Evolutionary conservation across 176 grass and related monocot genomes (phyloP), one percentile per base, ranked within the genome.

Genomic region (Areca catechu): DNA sequence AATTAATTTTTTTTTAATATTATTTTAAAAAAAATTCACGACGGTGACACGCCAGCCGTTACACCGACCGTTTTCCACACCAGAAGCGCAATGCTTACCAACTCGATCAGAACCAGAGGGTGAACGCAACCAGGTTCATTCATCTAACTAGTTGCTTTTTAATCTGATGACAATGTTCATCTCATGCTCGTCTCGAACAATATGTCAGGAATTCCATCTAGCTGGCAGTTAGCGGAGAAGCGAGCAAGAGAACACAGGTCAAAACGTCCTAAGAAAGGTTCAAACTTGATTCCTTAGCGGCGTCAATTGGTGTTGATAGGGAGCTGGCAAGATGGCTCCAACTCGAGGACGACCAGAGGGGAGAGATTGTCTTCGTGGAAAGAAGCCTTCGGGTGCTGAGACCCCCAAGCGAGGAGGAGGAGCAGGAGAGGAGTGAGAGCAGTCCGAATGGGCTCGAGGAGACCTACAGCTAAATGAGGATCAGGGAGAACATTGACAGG

Each of bases 21-120:
- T n/a, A n/a, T n/a, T n/a, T n/a, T n/a, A n/a, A n/a, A n/a, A n/a
- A n/a, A n/a, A n/a, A n/a, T n/a, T n/a, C n/a, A 81, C 30, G 61
- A 76, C 16, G 78, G 78, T 4, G 78, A 81, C 30, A 62, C 67
- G 10, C 72, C 59, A 0, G 71, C 70, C 25, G 65, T 81, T 14
- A 15, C 58, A 7, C 50, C 76, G 58, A 56, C 50, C 25, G 72
- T 81, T 27, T 64, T 60, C 19, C 72, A 76, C 53, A 61, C 19
- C 17, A 75, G 22, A 52, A 76, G 56, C 54, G 56, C 54, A 64
- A 34, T 5, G 71, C 78, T 0, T 76, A 81, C 72, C 78, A 81
- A 12, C 78, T 81, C 17, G 59, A 65, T 18, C 43, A 56, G 4
- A 52, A 16, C 51, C 60, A 30, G 5, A 81, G 78, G 65, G 78